These are phyloP conservation scores for Curvularia eragrostidis DNA, from an alignment of 2,329 filamentous ascomycete genomes.

Conservation along the genomic window DNA sequence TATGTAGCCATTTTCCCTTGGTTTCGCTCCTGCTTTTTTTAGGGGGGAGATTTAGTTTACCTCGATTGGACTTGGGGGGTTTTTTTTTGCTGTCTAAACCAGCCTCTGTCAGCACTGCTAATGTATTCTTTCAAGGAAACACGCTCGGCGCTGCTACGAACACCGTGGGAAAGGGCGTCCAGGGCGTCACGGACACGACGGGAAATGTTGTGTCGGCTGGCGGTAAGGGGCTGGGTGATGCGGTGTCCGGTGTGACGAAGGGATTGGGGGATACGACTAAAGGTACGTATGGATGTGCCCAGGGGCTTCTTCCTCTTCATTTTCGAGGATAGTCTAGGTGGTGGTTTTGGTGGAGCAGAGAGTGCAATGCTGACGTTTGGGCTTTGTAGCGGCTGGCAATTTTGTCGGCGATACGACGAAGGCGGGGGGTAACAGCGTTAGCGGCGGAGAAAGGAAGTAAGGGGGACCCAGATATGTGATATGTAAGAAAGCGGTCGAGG, in stretches of 20 bases:
- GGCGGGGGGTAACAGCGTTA: slow-evolving; percentile 30
- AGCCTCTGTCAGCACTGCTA: too few species aligned
- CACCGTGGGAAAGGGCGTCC: slow-evolving; percentile 45
- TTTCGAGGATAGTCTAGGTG: neutral
- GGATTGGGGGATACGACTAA: slow-evolving; percentile 48
- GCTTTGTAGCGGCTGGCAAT: slow-evolving; percentile 35
- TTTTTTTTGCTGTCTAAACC: too few species aligned
- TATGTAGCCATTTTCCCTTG: neutral
- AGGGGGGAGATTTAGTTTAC: too few species aligned
- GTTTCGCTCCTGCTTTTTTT: neutral
- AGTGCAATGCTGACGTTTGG: neutral
- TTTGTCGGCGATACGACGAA: slow-evolving; percentile 40
- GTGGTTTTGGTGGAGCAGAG: slow-evolving; percentile 4
- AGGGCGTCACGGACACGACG: slow-evolving; percentile 37
- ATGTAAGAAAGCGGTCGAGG: too few species aligned
- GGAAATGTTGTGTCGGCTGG: slow-evolving; percentile 42
- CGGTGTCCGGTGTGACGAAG: slow-evolving; percentile 42
- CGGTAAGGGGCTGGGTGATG: slow-evolving; percentile 48
- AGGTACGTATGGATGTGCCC: slow-evolving; percentile 22
- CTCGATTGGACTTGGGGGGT: too few species aligned
- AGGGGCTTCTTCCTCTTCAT: neutral
- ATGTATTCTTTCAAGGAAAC: slow-evolving; percentile 30
- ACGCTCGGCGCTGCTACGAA: slow-evolving; percentile 44
- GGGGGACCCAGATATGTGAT: too few species aligned
- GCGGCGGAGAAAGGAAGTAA: neutral